phyloP scores from a whole-genome alignment of 257 asterid species.

The Thymus mandschuricus region DNA sequence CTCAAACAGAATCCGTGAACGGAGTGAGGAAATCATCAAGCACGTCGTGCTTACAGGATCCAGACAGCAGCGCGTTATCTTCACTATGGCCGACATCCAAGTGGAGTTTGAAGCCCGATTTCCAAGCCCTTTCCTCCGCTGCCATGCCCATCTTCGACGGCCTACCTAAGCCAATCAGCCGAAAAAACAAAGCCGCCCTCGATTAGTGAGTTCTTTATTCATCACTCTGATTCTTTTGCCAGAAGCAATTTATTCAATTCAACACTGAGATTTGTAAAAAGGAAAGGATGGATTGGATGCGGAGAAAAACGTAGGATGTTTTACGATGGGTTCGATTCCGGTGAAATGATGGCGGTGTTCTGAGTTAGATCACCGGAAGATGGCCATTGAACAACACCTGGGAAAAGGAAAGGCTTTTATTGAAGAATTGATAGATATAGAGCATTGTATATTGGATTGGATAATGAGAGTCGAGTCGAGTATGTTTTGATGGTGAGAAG shows the following conservation, averaged over 20 bases:
- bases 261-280: slow-evolving; percentile 19
- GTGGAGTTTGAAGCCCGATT: slow-evolving; percentile 79
- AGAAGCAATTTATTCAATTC: slow-evolving; percentile 22
- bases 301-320: slow-evolving; percentile 14
- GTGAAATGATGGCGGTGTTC: slow-evolving; percentile 26
- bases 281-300: slow-evolving; percentile 8
- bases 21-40: slow-evolving; percentile 82
- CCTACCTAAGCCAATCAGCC: slow-evolving; percentile 66
- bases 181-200: slow-evolving; percentile 73
- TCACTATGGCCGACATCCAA: slow-evolving; percentile 75
- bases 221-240: slow-evolving; percentile 19
- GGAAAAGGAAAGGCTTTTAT: slow-evolving; percentile 11
- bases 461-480: background rate
- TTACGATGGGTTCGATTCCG: slow-evolving; percentile 16
- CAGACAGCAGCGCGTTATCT: slow-evolving; percentile 55
- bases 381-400: slow-evolving; percentile 21
- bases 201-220: slow-evolving; percentile 47
- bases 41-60: slow-evolving; percentile 75
- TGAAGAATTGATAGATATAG: slow-evolving; percentile 10
- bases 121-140: slow-evolving; percentile 70
- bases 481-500: slow-evolving; percentile 17
- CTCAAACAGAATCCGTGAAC: slow-evolving; percentile 35
- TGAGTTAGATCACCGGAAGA: slow-evolving; percentile 21
- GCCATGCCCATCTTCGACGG: slow-evolving; percentile 85
- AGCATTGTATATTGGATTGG: slow-evolving; percentile 17